phyloP scores from a whole-genome alignment of 2,329 filamentous ascomycete genomes.

The Cadophora sp. region DNA sequence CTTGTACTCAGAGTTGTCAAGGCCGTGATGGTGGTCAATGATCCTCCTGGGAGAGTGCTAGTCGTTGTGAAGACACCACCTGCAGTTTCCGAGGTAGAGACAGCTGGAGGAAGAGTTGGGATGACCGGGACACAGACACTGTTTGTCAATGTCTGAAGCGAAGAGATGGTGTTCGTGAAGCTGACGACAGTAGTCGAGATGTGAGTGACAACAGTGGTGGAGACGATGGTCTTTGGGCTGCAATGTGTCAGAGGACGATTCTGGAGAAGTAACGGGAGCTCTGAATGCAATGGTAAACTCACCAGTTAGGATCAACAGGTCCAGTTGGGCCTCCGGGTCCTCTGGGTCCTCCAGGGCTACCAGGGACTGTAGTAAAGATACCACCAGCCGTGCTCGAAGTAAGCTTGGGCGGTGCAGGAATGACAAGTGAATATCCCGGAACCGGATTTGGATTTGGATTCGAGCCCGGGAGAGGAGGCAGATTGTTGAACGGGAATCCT shows the following conservation, averaged over 20 bases:
- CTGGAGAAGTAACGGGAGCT: background rate
- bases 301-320: conserved; percentile 10
- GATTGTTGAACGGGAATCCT: conserved; percentile 11
- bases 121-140: conserved; percentile 7
- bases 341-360: background rate
- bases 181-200: conserved; percentile 12
- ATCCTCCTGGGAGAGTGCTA: background rate
- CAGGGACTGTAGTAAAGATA: conserved; percentile 5
- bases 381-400: conserved; percentile 11
- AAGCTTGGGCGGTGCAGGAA: background rate
- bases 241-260: background rate
- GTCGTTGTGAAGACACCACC: conserved; percentile 16
- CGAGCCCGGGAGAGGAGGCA: background rate
- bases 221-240: conserved; percentile 4
- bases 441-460: background rate
- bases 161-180: conserved; percentile 11
- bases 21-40: background rate
- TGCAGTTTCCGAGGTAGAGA: conserved; percentile 6
- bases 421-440: background rate
- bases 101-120: conserved; percentile 5
- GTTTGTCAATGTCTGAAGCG: conserved; percentile 10
- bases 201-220: conserved; percentile 3
- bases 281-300: background rate
- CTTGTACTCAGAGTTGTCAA: conserved; percentile 8
- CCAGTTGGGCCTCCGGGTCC: background rate